Evolutionary conservation across 352 stramenopile species (phyloP).

Genomic region (Phytopythium kandeliae): DNA sequence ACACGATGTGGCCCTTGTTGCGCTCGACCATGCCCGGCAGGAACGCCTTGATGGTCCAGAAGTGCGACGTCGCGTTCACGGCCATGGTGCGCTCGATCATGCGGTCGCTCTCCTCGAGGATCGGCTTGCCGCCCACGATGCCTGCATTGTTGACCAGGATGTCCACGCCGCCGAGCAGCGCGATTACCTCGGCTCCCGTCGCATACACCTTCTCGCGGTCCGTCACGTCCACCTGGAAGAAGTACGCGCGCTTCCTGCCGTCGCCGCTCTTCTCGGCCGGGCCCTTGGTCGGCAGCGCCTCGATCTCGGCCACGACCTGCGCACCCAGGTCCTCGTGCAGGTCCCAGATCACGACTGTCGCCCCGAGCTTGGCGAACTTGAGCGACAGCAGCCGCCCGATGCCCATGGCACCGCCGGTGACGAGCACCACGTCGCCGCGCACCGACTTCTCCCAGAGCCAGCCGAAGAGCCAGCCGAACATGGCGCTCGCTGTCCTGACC

Average conservation of each 20-base stretch:
- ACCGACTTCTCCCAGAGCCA: slow-evolving; percentile 31
- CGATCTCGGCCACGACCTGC: slow-evolving; percentile 27
- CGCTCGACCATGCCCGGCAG: slow-evolving; percentile 34
- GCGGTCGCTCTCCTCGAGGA: slow-evolving; percentile 32
- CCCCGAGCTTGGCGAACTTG: slow-evolving; percentile 27
- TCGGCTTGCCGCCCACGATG: slow-evolving; percentile 32
- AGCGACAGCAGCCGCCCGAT: slow-evolving; percentile 36
- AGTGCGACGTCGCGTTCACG: slow-evolving; percentile 44
- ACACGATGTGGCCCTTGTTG: slow-evolving; percentile 43
- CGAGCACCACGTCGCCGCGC: slow-evolving; percentile 40
- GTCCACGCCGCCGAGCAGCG: slow-evolving; percentile 24
- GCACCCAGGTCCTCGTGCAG: slow-evolving; percentile 19
- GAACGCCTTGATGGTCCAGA: slow-evolving; percentile 47
- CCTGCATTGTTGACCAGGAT: slow-evolving; percentile 52
- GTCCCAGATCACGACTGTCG: slow-evolving; percentile 35
- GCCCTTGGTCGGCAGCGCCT: slow-evolving; percentile 7
- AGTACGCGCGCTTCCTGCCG: slow-evolving; percentile 12
- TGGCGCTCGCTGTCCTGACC: slow-evolving; percentile 7
- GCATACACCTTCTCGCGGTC: slow-evolving; percentile 24
- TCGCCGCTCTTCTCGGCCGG: background rate
- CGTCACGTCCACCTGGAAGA: slow-evolving; percentile 35
- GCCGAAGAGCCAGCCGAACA: slow-evolving; percentile 24
- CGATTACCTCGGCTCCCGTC: slow-evolving; percentile 14
- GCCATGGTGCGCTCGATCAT: slow-evolving; percentile 43
- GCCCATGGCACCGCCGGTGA: slow-evolving; percentile 52